Conservation (phyloP, 1,139 yeast genomes). For the Magnusiomyces tetraspermus region DNA sequence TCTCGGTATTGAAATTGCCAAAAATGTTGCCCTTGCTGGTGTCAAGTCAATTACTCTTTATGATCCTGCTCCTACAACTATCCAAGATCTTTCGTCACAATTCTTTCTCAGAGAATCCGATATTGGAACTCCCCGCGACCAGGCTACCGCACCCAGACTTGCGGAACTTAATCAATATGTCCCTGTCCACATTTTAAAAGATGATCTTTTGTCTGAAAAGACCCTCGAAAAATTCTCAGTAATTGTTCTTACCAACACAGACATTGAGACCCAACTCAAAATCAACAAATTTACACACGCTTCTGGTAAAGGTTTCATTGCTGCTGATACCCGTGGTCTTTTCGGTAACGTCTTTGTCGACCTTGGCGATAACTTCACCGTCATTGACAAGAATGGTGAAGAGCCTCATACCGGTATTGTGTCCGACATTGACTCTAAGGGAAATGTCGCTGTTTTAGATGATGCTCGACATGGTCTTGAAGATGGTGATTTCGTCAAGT, state of each 20-base stretch:
- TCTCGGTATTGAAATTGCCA: slow-evolving; percentile 90
- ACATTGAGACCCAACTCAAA: slow-evolving; percentile 64
- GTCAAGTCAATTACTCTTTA: slow-evolving; percentile 84
- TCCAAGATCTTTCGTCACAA: slow-evolving; percentile 78
- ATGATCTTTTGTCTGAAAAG: slow-evolving; percentile 34
- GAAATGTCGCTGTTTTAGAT: slow-evolving; percentile 85
- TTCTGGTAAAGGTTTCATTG: slow-evolving; percentile 65
- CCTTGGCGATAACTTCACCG: slow-evolving; percentile 71
- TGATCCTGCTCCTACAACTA: slow-evolving; percentile 62
- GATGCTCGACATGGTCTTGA: slow-evolving; percentile 89
- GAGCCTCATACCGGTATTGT: slow-evolving; percentile 83
- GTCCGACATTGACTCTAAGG: slow-evolving; percentile 78
- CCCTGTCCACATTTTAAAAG: slow-evolving; percentile 63
- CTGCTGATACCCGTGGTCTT: slow-evolving; percentile 76
- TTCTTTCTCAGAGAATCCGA: slow-evolving; percentile 68
- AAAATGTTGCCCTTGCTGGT: slow-evolving; percentile 93
- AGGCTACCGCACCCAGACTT: slow-evolving; percentile 53
- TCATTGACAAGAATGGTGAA: slow-evolving; percentile 83
- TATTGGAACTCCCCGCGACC: slow-evolving; percentile 71
- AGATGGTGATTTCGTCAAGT: slow-evolving; percentile 84
- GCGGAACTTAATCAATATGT: slow-evolving; percentile 84
- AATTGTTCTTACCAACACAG: slow-evolving; percentile 69
- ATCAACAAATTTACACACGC: slow-evolving; percentile 70
- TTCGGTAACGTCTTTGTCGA: slow-evolving; percentile 88
- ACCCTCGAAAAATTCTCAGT: slow-evolving; percentile 56